Evolutionary conservation across 352 stramenopile species (phyloP), one percentile per base, ranked within the genome.

Genomic region (Phytophthora crassamura): DNA sequence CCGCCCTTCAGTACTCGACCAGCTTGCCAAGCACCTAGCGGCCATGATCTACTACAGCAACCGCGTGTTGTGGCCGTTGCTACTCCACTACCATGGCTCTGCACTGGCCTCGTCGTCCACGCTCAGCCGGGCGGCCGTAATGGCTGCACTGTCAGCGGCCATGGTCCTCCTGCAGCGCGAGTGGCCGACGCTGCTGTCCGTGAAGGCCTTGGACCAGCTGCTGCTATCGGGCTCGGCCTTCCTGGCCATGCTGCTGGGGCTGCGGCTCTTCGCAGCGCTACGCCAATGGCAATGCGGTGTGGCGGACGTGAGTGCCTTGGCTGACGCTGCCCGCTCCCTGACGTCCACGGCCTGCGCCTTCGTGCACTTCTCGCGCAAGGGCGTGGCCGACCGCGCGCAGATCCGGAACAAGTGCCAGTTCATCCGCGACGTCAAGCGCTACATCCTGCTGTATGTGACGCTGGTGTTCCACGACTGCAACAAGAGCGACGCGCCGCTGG

Each of bases 381-480:
- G 51, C 10, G 53, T 65, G 25, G 70, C 66, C 33, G 69, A 80
- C 35, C 52, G 54, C 57, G 48, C 57, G 11, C 67, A 80, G 55
- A 74, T 74, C 48, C 64, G 62, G 36, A 76, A 68, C 59, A 86
- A 86, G 54, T 76, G 67, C n/a, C 69, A 83, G 49, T 80, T 87
- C 38, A 70, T 90, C 45, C 65, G 68, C 18, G 77, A 88, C 58
- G 64, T 90, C 14, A 85, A 86, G 66, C 77, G 82, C n/a, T 80
- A 84, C 40, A 67, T 83, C 51, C 43, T 90, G 36, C 59, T 81
- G 22, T 88, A 88, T 28, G 62, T 85, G 16, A 79, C 71, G 40
- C 64, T 90, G 4, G 70, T 82, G 11, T 81, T 90, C 38, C 73
- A 90, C 15, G 82, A 90, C 57, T 88, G 82, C 32, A 74, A 80